phyloP scores from a whole-genome alignment of 768 basidiomycete species.

The Suillus clintonianus region DNA sequence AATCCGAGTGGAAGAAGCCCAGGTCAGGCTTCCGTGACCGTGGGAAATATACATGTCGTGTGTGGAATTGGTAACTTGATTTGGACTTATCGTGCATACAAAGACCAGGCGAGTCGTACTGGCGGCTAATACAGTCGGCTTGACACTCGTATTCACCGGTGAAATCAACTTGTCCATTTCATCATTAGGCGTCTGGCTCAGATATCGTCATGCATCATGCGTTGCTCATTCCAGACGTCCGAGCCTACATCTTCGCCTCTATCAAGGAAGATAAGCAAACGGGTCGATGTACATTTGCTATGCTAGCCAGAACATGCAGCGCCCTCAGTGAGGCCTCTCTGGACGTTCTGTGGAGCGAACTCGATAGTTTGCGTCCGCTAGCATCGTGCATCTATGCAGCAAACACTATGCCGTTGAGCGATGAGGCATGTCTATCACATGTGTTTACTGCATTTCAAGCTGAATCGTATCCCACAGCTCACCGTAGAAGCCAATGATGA shows the following conservation, averaged over 20 bases:
- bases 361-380: conserved; percentile 1
- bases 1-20: not conserved
- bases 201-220: not conserved
- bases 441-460: not conserved
- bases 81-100: not conserved
- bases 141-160: not conserved
- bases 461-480: not conserved
- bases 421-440: not conserved
- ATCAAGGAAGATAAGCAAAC: not conserved
- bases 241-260: not conserved
- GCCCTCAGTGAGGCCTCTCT: not conserved
- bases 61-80: no score
- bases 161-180: not conserved
- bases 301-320: not conserved
- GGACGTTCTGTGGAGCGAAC: not conserved
- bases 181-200: not conserved
- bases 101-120: not conserved
- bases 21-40: not conserved
- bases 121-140: not conserved
- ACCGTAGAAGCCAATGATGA: not conserved
- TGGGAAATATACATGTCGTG: not conserved
- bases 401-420: not conserved
- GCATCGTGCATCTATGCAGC: not conserved
- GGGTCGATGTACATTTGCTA: not conserved
- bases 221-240: not conserved